Base-by-base conservation (phyloP, 1,139 yeast species). In the Debaryomyces psychrophilus region DNA sequence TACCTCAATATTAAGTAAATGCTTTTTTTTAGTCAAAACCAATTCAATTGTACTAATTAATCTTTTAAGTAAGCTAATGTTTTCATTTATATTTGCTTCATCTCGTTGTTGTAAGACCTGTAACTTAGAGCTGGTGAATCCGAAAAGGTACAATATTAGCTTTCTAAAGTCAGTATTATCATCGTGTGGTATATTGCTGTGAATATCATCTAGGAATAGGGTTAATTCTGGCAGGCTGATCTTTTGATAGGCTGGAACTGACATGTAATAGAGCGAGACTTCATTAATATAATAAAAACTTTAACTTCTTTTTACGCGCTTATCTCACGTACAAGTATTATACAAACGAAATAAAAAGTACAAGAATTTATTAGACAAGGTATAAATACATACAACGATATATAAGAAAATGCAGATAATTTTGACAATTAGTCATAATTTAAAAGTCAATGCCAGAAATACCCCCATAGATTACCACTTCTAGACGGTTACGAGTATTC, bases 81-180 rank as follows among this genome's bases (percentile, higher is more conserved):
- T 41, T 8, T 44, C 37, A 41, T 41, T 27, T 47, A 40, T 22
- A 48, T 43, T 22, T 51, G 53, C 36, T 53, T 50, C 17, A 53
- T 17, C 23, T 49, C 46, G 34, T 36, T 39, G 39, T 49, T 53
- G 35, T 52, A 49, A 31, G 50, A 41, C 8, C 50, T 52, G 42
- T 22, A 68, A 55, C 42, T 61, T 60, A 15, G 62, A 62, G 41
- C 62, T 54, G 36, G 71, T 55, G 48, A 71, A 71, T 15, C 64
- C 65, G 46, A 69, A 62, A 27, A 74, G 56, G 45, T 69, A 71
- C 12, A 73, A 55, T 22, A 64, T 50, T 43, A 73, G 55, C 50
- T 68, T 69, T 48, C 65, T 66, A 54, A 71, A 73, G 54, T 74
- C 76, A 5, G 72, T 62, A 26, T 55, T 51, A 34, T 68, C 71